Base-by-base conservation (phyloP, 2,329 filamentous ascomycete species). In the Westerdykella ornata region DNA sequence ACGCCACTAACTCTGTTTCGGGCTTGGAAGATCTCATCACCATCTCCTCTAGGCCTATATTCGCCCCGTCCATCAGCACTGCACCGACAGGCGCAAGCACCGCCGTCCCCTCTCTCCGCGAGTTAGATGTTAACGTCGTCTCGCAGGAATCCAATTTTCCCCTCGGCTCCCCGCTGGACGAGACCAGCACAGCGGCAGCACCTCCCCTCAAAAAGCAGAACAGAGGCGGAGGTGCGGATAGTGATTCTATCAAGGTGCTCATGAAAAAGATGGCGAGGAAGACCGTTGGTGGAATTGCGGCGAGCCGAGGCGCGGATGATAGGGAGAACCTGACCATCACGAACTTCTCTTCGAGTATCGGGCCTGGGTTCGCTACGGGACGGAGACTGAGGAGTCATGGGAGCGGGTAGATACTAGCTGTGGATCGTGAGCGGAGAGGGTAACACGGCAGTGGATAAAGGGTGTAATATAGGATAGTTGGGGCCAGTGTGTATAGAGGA, bases 61-160 rank as follows among this genome's bases (percentile, higher is more conserved):
- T 57, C 36, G 42, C 57, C 18, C 57, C 51, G 29, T 57, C 59
- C 18, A 46, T 59, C 15, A 62, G 49, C 52, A 52, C 55, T 37
- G 41, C 43, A 18, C 18, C 45, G 19, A 39, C 47, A 22, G 42
- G 37, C 38, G 42, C 52, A 43, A 49, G 51, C 56, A 59, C 54
- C 43, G 57, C 42, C 42, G 44, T 46, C 18, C 41, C 47, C 22
- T 63, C 67, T 42, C 59, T 74, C 14, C 64, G 71, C 39, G 71
- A 74, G 49, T 59, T 73, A n/a, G 71, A 74, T 51, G 63, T 71
- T 65, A 74, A 73, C 43, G 54, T 66, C 37, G 53, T 70, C 30
- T 56, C 57, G 31, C 57, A 62, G 42, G 56, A 61, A 33, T 37
- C 49, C 14, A 53, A 51, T 36, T 58, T 59, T 37, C 56, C 57